These are phyloP conservation scores for Chaetoceros tenuissimus DNA, from an alignment of 108 stramenopile genomes.

Conservation along the genomic window DNA sequence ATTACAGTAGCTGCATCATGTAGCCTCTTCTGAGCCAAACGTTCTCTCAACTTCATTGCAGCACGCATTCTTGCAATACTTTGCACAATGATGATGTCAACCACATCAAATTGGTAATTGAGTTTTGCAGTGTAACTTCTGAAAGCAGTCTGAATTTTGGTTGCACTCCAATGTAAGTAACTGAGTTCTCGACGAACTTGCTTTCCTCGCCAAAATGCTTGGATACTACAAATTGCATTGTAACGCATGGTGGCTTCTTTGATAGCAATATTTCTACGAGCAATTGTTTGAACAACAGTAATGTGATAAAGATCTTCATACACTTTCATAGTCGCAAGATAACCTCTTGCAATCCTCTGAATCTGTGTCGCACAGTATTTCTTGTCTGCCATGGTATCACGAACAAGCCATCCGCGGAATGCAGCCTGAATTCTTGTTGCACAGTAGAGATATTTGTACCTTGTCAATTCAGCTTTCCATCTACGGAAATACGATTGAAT, in stretches of 20 bases:
- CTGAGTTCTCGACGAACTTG: conserved; percentile 15
- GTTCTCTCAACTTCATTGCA: conserved; percentile 8
- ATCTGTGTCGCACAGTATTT: conserved; percentile 52
- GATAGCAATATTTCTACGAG: conserved; percentile 40
- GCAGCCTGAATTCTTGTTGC: conserved; percentile 50
- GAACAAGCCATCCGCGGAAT: conserved; percentile 59
- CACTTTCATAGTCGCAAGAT: conserved; percentile 39
- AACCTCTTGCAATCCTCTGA: conserved; percentile 59
- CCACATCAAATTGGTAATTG: conserved; percentile 44
- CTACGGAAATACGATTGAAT: conserved; percentile 67
- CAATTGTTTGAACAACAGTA: conserved; percentile 44
- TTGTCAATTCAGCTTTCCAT: conserved; percentile 57
- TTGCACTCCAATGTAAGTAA: conserved; percentile 18
- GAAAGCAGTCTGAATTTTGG: conserved; percentile 43
- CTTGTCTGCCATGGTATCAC: conserved; percentile 38
- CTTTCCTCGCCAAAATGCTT: conserved; percentile 39
- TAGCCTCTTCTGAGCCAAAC: neutral
- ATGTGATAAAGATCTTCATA: conserved; percentile 58
- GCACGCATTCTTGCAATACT: conserved; percentile 30
- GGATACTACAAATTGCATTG: conserved; percentile 34
- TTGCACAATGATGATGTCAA: conserved; percentile 53
- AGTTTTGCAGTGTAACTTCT: conserved; percentile 30
- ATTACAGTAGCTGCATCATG: conserved; percentile 27
- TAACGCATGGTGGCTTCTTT: conserved; percentile 30
- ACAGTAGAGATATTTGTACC: conserved; percentile 24